Conservation (phyloP, 1,139 yeast species). For the Saccharomycopsis crataegensis region DNA sequence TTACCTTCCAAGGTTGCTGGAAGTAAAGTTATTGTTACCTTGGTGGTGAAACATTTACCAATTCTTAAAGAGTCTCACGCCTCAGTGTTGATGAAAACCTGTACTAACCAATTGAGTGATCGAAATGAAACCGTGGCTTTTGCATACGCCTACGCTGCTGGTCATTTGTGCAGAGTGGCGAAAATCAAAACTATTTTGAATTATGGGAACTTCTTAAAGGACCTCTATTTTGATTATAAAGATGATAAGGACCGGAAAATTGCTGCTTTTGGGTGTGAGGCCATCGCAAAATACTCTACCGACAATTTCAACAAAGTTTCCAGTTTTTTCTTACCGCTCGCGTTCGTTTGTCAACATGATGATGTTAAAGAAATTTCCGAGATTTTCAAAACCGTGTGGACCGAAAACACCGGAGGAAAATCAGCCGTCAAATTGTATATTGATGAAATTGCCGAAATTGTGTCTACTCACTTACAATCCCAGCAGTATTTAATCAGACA, state of each 20-base stretch:
- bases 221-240: slow-evolving; percentile 56
- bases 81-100: slow-evolving; percentile 50
- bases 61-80: slow-evolving; percentile 34
- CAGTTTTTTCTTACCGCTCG: slow-evolving; percentile 64
- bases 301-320: slow-evolving; percentile 61
- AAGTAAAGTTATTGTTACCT: slow-evolving; percentile 61
- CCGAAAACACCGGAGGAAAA: slow-evolving; percentile 67
- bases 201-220: slow-evolving; percentile 45
- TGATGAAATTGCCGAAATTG: slow-evolving; percentile 56
- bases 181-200: slow-evolving; percentile 44
- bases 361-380: slow-evolving; percentile 34
- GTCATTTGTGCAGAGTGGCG: slow-evolving; percentile 66
- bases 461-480: slow-evolving; percentile 45
- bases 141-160: slow-evolving; percentile 76
- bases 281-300: slow-evolving; percentile 63
- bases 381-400: slow-evolving; percentile 65
- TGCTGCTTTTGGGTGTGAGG: slow-evolving; percentile 58
- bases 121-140: slow-evolving; percentile 65
- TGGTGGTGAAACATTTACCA: slow-evolving; percentile 40
- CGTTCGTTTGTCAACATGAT: slow-evolving; percentile 75
- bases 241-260: slow-evolving; percentile 40
- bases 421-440: slow-evolving; percentile 67
- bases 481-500: slow-evolving; percentile 60
- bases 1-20: slow-evolving; percentile 89
- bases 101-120: slow-evolving; percentile 56